Evolutionary conservation across 805 yeast species (phyloP).

Genomic region (Candida qinlingensis): DNA sequence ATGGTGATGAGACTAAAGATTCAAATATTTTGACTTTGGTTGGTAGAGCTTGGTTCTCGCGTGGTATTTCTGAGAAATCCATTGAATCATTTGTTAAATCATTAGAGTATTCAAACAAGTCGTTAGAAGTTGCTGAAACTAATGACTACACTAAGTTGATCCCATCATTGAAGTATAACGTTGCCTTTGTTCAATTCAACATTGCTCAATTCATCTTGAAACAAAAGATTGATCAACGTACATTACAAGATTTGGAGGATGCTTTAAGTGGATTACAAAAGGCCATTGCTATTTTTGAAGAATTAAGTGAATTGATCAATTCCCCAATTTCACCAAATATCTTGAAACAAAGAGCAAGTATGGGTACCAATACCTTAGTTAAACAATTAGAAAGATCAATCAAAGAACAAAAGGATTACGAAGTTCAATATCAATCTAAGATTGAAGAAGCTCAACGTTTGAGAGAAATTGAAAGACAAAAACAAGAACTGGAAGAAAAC

Average conservation of each 20-base stretch:
- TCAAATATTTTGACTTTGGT: slow-evolving; percentile 63
- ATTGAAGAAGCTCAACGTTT: slow-evolving; percentile 68
- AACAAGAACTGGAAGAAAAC: slow-evolving; percentile 44
- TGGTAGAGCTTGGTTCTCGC: slow-evolving; percentile 83
- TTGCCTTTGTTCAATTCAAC: slow-evolving; percentile 80
- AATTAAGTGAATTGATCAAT: slow-evolving; percentile 49
- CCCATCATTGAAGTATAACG: slow-evolving; percentile 61
- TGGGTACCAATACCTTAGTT: slow-evolving; percentile 73
- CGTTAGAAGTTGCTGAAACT: slow-evolving; percentile 35
- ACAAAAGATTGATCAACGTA: slow-evolving; percentile 52
- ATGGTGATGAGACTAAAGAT: slow-evolving; percentile 54
- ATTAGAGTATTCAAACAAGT: slow-evolving; percentile 55
- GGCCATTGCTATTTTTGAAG: slow-evolving; percentile 56
- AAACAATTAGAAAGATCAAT: slow-evolving; percentile 66
- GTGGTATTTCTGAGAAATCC: slow-evolving; percentile 67
- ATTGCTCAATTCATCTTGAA: slow-evolving; percentile 78
- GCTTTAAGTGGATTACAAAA: slow-evolving; percentile 52
- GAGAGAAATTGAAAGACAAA: slow-evolving; percentile 40
- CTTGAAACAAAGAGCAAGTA: slow-evolving; percentile 76
- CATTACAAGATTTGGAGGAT: slow-evolving; percentile 51
- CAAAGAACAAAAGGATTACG: slow-evolving; percentile 68
- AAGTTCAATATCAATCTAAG: slow-evolving; percentile 49
- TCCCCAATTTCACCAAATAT: slow-evolving; percentile 81
- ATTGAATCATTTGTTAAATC: slow-evolving; percentile 56
- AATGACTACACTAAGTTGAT: slow-evolving; percentile 31